A percentile compares a stretch with the other conserved stretches of the same genome.
Conservation (phyloP, 495 filamentous ascomycete genomes). For the Podospora sp. region DNA sequence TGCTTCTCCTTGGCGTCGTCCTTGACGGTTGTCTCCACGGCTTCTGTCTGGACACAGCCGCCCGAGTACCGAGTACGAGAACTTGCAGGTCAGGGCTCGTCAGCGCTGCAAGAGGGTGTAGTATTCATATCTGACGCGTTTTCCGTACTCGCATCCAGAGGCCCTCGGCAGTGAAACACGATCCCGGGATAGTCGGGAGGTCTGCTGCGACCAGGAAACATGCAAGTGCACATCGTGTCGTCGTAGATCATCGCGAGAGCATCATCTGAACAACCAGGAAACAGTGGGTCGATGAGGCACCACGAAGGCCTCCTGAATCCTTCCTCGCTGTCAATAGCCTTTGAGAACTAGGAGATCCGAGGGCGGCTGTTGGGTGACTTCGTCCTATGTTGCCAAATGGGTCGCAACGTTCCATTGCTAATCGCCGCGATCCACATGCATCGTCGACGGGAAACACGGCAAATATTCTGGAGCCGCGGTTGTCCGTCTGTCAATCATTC, state of each 20-base stretch:
- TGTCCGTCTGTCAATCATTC: not conserved
- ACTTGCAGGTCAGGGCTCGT: not conserved
- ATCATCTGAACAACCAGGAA: conserved; percentile 12
- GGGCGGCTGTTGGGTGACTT: not conserved
- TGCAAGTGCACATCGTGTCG: not conserved
- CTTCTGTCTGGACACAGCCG: not conserved
- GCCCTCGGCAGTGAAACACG: conserved; percentile 5
- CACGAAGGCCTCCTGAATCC: not conserved
- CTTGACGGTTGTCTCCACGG: not conserved
- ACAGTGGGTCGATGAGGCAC: not conserved
- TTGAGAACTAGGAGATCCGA: not conserved
- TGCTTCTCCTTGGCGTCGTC: not conserved
- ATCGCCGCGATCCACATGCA: not conserved
- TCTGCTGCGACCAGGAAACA: conserved; percentile 2
- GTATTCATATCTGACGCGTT: not conserved
- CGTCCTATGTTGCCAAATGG: not conserved
- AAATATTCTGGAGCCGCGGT: not conserved
- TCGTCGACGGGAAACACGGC: not conserved
- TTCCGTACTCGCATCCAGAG: not conserved
- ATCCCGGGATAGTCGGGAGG: not conserved
- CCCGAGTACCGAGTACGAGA: not conserved
- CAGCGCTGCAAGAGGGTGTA: not conserved
- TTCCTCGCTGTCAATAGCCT: not conserved
- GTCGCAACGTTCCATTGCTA: not conserved
- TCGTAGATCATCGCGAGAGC: conserved; percentile 3